Evolutionary conservation across 768 basidiomycete species (phyloP), one percentile per base, ranked within the genome.

Genomic region (Boletus rubroflammeus): DNA sequence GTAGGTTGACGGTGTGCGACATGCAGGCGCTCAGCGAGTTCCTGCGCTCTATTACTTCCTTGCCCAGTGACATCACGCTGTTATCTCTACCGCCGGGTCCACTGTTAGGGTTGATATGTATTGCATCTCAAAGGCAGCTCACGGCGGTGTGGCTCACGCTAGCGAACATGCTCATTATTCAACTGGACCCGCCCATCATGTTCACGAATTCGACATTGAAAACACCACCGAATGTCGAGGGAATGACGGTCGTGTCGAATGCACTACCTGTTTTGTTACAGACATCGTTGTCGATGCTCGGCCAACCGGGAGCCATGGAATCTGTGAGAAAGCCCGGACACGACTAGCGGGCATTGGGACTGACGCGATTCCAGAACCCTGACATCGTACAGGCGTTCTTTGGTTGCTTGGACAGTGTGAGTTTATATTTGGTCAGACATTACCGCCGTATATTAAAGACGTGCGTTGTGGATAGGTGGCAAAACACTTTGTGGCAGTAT

Each of bases 311-410:
- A 2, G 82, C 79, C 9, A 88, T 92, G 87, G 83, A 84, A 63
- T 75, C 75, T 55, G 90, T 92, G 62, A 55, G 85, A 72, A 15
- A 25, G 6, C 21, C 6, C 50, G n/a, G 36, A 47, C 50, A 9
- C 19, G 17, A 31, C 23, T 35, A 8, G 6, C 26, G 28, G 32
- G 38, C 7, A 23, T 34, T 15, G 8, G 25, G 17, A 5, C 54
- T 68, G 51, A 71, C 41, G 9, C 11, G 26, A 23, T 45, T 21
- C 6, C 49, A 96, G 92, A 92, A 96, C 64, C 93, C 94, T 0
- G 94, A 96, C 67, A 82, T 96, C 26, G 90, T 93, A 15, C 92
- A 93, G 65, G 85, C 84, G 25, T 95, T 94, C 69, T 96, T 95
- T 71, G 78, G 78, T 9, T 94, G 85, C 65, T 79, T 90, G 76